A percentile compares a stretch with the other conserved stretches of the same genome.
Evolutionary conservation across 1,139 yeast genomes (phyloP).

Genomic region (Scheffersomyces cryptocercus): DNA sequence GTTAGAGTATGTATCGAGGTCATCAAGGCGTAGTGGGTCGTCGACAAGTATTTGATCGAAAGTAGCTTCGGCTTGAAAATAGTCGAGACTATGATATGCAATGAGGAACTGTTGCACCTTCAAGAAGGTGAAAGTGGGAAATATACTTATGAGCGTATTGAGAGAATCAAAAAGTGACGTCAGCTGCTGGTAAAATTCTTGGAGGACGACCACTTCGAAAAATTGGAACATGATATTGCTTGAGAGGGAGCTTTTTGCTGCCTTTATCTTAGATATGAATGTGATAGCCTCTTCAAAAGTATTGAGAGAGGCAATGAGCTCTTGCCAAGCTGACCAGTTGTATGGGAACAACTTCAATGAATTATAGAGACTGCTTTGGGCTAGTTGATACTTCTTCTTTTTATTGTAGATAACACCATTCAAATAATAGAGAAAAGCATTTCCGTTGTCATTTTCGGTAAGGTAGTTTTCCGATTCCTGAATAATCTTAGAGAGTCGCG

Average conservation of each 20-base stretch:
- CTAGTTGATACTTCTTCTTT: constrained; percentile 59
- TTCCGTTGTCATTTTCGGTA: constrained; percentile 27
- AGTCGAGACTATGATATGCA: constrained; percentile 79
- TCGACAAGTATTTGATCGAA: constrained; percentile 71
- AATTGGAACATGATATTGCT: constrained; percentile 59
- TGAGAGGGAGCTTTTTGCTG: constrained; percentile 21
- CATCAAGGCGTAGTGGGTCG: constrained; percentile 92
- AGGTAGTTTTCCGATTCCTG: constrained; percentile 38
- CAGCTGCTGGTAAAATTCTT: constrained; percentile 77
- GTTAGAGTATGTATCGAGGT: constrained; percentile 88
- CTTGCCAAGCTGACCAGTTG: constrained; percentile 96
- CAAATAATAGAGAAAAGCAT: constrained; percentile 70
- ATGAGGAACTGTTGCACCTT: constrained; percentile 80
- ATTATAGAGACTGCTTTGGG: constrained; percentile 57
- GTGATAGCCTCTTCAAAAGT: constrained; percentile 63
- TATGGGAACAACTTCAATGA: constrained; percentile 70
- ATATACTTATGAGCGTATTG: constrained; percentile 45
- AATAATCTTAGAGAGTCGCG: constrained; percentile 42
- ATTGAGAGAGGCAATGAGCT: constrained; percentile 64
- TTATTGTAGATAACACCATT: constrained; percentile 65
- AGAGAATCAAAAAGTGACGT: constrained; percentile 51
- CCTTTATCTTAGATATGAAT: constrained; percentile 42
- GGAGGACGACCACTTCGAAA: constrained; percentile 69
- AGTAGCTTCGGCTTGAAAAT: constrained; percentile 72
- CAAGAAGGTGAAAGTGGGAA: constrained; percentile 74